Evolutionary conservation across 371 early-diverging fungal species (phyloP), one percentile per base, ranked within the genome.

Genomic region (Syncephalastrum racemosum): DNA sequence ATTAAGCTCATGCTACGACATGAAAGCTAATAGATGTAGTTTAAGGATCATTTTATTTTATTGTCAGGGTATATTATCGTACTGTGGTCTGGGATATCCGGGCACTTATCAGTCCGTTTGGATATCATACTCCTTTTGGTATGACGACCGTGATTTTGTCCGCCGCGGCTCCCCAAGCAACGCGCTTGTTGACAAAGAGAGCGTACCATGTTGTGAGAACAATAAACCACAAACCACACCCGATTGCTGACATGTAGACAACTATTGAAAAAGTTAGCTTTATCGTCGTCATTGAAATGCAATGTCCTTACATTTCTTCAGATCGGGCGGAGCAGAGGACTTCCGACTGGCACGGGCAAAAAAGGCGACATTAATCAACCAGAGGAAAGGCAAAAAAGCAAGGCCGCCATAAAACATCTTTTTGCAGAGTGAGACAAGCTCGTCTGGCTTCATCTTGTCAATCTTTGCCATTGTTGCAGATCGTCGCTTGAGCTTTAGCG

Each of bases 351-450:
- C 66, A 7, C 71, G 76, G 62, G 74, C 81, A 46, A 83, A 62
- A 52, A 83, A 83, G n/a, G 82, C 56, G 55, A 82, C 66, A 51
- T 85, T 85, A 46, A 82, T 75, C 15, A 85, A 63, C 85, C 85
- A 85, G 18, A 85, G 67, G 20, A 85, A 66, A 2, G 85, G 85
- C 2, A 85, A 59, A 46, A 85, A 78, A 24, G 77, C 73, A 62
- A 83, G 77, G 0, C 85, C 85, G 0, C 81, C 82, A 56, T 71
- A 81, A 59, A 85, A 85, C 67, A 85, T 76, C 52, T 79, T 81
- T 53, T 72, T 82, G 54, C 77, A 73, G 19, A 81, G 71, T 22
- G 61, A 60, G n/a, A 84, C 63, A 46, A 76, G 74, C 49, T 84
- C 82, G n/a, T 80, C 76, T 23, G 73, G 58, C 39, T 65, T 70